phyloP scores from a whole-genome alignment of 2,329 filamentous ascomycete species.

The Ophidiomyces ophidiicola region DNA sequence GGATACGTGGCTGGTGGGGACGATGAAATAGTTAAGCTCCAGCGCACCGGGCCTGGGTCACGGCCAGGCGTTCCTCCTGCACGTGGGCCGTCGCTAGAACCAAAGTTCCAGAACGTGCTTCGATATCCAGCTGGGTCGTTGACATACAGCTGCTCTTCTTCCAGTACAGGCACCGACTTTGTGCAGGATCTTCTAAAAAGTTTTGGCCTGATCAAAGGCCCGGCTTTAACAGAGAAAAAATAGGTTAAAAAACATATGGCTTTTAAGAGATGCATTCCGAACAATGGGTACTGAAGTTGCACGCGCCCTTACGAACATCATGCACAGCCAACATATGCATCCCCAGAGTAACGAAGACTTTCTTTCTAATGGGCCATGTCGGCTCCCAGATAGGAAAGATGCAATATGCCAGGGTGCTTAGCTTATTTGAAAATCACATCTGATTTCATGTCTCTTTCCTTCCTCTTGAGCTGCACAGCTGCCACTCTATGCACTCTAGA shows the following conservation, averaged over 20 bases:
- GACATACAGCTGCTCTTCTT: conserved; percentile 11
- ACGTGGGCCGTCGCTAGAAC: conserved; percentile 1
- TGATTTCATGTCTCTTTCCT: too few relatives aligned
- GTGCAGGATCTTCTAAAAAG: conserved; percentile 5
- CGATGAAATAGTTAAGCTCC: neutral
- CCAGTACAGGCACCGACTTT: conserved; percentile 5
- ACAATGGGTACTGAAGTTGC: neutral
- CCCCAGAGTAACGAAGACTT: too few relatives aligned
- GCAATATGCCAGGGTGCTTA: too few relatives aligned
- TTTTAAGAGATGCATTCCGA: conserved; percentile 14
- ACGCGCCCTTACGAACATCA: neutral
- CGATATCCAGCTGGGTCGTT: conserved; percentile 11
- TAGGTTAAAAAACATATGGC: conserved; percentile 11
- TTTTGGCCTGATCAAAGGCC: conserved; percentile 1
- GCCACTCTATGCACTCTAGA: too few relatives aligned
- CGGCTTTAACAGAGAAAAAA: conserved; percentile 7
- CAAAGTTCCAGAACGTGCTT: conserved; percentile 11
- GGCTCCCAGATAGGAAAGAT: too few relatives aligned
- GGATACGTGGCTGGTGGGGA: conserved; percentile 2
- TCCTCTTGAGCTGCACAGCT: too few relatives aligned
- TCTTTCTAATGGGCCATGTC: too few relatives aligned
- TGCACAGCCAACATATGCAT: neutral
- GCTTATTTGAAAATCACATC: too few relatives aligned
- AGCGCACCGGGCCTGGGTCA: conserved; percentile 4
- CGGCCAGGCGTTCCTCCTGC: conserved; percentile 15